Conservation (phyloP, 2,329 filamentous ascomycete genomes). For the Aurifilum marmelostoma region DNA sequence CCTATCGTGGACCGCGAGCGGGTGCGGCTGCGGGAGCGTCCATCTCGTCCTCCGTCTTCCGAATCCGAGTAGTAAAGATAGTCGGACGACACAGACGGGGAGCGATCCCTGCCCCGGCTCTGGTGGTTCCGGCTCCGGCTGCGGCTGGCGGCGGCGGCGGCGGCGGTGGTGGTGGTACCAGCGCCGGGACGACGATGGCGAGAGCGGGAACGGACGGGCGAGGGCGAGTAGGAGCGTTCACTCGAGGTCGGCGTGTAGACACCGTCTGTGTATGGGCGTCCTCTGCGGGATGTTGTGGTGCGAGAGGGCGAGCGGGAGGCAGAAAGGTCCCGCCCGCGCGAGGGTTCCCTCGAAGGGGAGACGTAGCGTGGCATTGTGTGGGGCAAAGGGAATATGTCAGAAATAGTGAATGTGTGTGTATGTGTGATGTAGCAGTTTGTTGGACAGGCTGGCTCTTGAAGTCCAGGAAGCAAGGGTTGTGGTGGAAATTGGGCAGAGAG, state of each 20-base stretch:
- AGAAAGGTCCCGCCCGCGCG: slow-evolving; percentile 26
- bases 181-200: not conserved
- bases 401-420: not conserved
- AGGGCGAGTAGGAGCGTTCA: slow-evolving; percentile 29
- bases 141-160: not conserved
- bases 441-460: not conserved
- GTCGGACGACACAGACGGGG: slow-evolving; percentile 15
- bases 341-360: slow-evolving; percentile 30
- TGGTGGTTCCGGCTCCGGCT: slow-evolving; percentile 5
- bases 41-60: not conserved
- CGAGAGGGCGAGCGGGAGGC: slow-evolving; percentile 30
- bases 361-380: slow-evolving; percentile 32
- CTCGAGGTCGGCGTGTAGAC: slow-evolving; percentile 29
- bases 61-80: slow-evolving; percentile 29
- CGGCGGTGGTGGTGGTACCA: not conserved
- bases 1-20: slow-evolving; percentile 14
- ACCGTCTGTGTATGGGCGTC: slow-evolving; percentile 23
- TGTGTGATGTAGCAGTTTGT: not conserved
- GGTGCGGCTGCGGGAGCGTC: slow-evolving; percentile 28
- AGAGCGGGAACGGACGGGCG: slow-evolving; percentile 14
- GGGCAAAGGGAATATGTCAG: not conserved
- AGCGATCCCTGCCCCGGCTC: slow-evolving; percentile 10
- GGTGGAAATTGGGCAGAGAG: not conserved
- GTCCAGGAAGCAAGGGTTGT: not conserved
- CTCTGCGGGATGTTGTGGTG: slow-evolving; percentile 19